Evolutionary conservation across 495 filamentous ascomycete genomes (phyloP).

Genomic region (Thermothielavioides terrestris): DNA sequence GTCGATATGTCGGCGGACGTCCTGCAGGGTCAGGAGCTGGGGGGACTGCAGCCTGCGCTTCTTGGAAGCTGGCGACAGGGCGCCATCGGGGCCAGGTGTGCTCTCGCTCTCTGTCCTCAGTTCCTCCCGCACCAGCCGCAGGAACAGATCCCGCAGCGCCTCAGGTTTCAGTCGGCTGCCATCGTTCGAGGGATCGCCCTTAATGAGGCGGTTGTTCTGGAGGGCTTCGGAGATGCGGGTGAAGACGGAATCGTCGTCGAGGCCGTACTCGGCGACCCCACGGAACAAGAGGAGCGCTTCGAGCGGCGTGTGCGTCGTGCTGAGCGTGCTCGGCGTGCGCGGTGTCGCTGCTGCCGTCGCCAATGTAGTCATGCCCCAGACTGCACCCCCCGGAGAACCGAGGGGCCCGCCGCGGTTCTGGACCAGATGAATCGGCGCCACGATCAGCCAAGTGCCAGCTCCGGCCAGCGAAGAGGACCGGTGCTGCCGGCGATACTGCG

Average conservation of each 20-base stretch:
- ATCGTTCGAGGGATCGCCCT: constrained; percentile 59
- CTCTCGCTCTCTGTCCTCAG: constrained; percentile 31
- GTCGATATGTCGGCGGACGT: constrained; percentile 53
- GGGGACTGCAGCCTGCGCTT: constrained; percentile 68
- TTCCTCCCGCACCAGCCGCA: constrained; percentile 68
- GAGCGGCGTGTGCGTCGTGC: constrained; percentile 65
- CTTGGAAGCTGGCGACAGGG: constrained; percentile 46
- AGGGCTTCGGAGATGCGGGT: constrained; percentile 63
- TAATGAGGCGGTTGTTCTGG: constrained; percentile 59
- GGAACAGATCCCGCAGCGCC: constrained; percentile 66
- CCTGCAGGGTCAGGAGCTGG: constrained; percentile 51
- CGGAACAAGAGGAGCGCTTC: constrained; percentile 87
- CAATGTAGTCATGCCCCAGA: constrained; percentile 46
- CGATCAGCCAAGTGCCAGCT: constrained; percentile 27
- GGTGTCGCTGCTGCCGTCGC: too few relatives aligned
- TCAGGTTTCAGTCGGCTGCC: constrained; percentile 65
- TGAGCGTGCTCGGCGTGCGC: too few relatives aligned
- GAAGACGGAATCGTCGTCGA: constrained; percentile 58
- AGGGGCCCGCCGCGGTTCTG: constrained; percentile 45
- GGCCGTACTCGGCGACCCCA: constrained; percentile 59
- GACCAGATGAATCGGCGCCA: constrained; percentile 44
- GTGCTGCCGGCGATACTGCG: too few relatives aligned
- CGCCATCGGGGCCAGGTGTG: constrained; percentile 26
- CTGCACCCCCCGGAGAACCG: constrained; percentile 48
- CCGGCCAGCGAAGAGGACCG: constrained; percentile 7